These are phyloP conservation scores for Phialocephala subalpina DNA, from an alignment of 2,329 filamentous ascomycete species.

Conservation along the genomic window DNA sequence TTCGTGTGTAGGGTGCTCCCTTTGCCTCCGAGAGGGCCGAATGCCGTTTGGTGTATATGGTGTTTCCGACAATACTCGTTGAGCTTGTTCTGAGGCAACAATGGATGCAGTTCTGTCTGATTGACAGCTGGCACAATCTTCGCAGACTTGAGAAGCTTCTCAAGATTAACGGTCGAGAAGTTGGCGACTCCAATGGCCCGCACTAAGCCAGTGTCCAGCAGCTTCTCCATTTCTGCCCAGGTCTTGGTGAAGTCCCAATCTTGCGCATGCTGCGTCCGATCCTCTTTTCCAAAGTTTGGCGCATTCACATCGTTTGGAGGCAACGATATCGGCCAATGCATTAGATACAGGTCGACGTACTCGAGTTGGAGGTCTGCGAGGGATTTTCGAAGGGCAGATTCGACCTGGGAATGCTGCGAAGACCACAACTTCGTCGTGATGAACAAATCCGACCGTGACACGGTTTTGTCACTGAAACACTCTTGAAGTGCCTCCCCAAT, in stretches of 20 bases:
- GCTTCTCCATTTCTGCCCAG: conserved; percentile 77
- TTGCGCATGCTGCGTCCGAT: background rate
- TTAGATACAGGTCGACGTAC: conserved; percentile 60
- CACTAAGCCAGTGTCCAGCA: conserved; percentile 64
- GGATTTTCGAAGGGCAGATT: conserved; percentile 69
- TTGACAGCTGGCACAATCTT: conserved; percentile 59
- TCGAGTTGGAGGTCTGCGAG: conserved; percentile 58
- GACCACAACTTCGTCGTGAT: conserved; percentile 51
- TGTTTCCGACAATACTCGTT: conserved; percentile 55
- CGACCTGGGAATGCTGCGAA: conserved; percentile 47
- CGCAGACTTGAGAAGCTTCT: conserved; percentile 46
- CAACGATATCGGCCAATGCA: conserved; percentile 59
- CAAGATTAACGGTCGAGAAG: conserved; percentile 43
- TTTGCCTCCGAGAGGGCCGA: conserved; percentile 48
- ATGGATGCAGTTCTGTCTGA: conserved; percentile 67
- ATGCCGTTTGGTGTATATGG: conserved; percentile 59
- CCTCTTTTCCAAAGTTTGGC: background rate
- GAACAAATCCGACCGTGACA: conserved; percentile 46
- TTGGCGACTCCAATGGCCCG: conserved; percentile 53
- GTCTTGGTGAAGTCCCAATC: conserved; percentile 61
- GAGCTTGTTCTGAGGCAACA: conserved; percentile 58
- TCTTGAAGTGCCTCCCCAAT: conserved; percentile 50
- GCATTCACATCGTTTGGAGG: conserved; percentile 52
- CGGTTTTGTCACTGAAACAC: conserved; percentile 24
- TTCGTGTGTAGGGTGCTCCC: conserved; percentile 59